These are phyloP conservation scores for Persicaria maculosa DNA, from an alignment of 148 eudicot species.

Conservation along the genomic window DNA sequence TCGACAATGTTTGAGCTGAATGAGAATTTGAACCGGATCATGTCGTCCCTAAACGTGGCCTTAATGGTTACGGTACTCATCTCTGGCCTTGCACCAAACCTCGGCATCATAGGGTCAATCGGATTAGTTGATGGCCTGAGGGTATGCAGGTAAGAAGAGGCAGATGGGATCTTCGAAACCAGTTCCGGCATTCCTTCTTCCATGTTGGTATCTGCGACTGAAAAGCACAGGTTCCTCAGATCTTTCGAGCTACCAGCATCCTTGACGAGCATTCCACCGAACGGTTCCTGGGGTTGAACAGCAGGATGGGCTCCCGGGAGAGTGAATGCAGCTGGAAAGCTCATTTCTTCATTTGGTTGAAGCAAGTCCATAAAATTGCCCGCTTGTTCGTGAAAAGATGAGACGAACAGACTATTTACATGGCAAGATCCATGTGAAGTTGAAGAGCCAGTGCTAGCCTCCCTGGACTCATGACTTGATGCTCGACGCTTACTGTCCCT, in stretches of 20 bases:
- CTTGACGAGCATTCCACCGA: constrained; percentile 45
- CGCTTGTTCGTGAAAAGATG: constrained; percentile 27
- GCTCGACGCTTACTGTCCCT: constrained; percentile 8
- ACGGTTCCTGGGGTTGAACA: constrained; percentile 31
- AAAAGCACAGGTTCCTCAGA: constrained; percentile 39
- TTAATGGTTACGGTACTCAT: constrained; percentile 59
- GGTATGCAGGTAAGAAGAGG: constrained; percentile 20
- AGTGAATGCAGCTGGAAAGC: constrained; percentile 27
- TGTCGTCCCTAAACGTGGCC: constrained; percentile 75
- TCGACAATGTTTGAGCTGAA: constrained; percentile 41
- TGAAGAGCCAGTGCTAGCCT: constrained; percentile 69
- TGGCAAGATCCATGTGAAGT: constrained; percentile 76
- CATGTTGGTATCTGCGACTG: constrained; percentile 23
- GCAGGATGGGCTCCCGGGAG: constrained; percentile 30
- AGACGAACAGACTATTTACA: constrained; percentile 28
- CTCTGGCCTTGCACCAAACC: constrained; percentile 37
- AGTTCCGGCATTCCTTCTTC: constrained; percentile 34
- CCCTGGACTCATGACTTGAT: constrained; percentile 36
- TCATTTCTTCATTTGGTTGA: constrained; percentile 30
- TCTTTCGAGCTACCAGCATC: constrained; percentile 76
- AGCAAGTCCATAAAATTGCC: constrained; percentile 22
- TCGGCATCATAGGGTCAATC: constrained; percentile 24
- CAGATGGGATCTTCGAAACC: constrained; percentile 33
- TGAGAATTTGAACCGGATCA: constrained; percentile 59
- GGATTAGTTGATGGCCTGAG: constrained; percentile 20